Conservation (phyloP, 331 rosid genomes). For the Cydonia oblonga region DNA sequence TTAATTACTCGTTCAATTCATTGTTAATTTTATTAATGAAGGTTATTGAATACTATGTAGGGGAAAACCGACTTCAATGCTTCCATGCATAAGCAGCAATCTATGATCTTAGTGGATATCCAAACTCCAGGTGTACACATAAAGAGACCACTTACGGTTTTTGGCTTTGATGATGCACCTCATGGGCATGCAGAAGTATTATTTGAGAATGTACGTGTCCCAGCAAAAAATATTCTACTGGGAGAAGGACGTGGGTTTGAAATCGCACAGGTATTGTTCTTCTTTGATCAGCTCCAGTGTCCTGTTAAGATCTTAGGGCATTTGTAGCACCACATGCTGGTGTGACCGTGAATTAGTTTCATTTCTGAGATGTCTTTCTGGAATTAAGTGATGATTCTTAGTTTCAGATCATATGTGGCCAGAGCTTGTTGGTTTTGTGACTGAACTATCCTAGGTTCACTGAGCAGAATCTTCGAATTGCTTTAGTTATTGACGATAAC, state of each 20-base stretch:
- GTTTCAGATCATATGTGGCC: not conserved
- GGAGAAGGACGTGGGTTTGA: conserved; percentile 99
- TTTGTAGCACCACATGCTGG: not conserved
- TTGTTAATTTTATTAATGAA: conserved; percentile 4
- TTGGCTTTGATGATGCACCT: conserved; percentile 97
- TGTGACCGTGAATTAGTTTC: not conserved
- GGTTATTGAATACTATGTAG: conserved; percentile 32
- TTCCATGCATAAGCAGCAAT: conserved; percentile 74
- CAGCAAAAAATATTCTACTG: conserved; percentile 59
- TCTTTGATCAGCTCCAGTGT: not conserved
- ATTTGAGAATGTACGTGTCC: conserved; percentile 70
- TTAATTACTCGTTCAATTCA: not conserved
- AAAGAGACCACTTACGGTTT: conserved; percentile 75
- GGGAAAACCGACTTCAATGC: conserved; percentile 90
- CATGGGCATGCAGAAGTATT: conserved; percentile 91
- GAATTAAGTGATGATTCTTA: not conserved
- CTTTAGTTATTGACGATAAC: not conserved
- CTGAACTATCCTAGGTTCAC: not conserved
- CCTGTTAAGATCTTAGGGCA: not conserved
- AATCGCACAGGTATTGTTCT: conserved; percentile 73
- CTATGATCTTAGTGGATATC: conserved; percentile 90
- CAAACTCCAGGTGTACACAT: conserved; percentile 65
- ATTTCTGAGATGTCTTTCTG: not conserved
- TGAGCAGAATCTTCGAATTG: not conserved
- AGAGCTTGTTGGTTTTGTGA: not conserved